These are phyloP conservation scores for Fusarium verrucosum DNA, from an alignment of 2,329 filamentous ascomycete species.

Conservation along the genomic window DNA sequence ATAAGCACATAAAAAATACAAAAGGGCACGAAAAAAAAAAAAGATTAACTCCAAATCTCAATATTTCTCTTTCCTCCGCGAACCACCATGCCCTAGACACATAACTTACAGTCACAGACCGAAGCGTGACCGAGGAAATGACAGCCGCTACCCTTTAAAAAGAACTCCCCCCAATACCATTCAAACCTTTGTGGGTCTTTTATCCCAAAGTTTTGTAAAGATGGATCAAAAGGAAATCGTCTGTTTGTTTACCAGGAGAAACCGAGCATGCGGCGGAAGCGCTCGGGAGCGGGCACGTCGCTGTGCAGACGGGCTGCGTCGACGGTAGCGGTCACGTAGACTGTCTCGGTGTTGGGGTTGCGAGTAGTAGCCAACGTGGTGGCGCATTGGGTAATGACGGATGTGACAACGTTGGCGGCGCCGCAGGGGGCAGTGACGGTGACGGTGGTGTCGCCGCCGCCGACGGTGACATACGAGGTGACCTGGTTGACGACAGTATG, in stretches of 20 bases:
- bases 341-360: conserved; percentile 36
- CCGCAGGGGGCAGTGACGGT: conserved; percentile 19
- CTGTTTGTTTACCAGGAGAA: conserved; percentile 22
- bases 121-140: neutral
- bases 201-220: conserved; percentile 1
- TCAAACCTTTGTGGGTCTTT: neutral
- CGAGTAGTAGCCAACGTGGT: conserved; percentile 39
- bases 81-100: neutral
- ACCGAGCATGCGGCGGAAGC: conserved; percentile 37
- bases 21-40: conserved; percentile 29
- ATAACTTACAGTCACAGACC: conserved; percentile 22
- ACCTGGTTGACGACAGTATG: conserved; percentile 31
- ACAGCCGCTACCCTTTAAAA: conserved; percentile 2
- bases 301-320: conserved; percentile 21
- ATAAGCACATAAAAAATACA: conserved; percentile 39
- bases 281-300: conserved; percentile 16
- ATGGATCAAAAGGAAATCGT: conserved; percentile 11
- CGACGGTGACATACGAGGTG: conserved; percentile 26
- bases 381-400: conserved; percentile 27
- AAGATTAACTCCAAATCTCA: conserved; percentile 28
- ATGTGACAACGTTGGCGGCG: conserved; percentile 28
- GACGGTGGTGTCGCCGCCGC: conserved; percentile 13
- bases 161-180: conserved; percentile 4
- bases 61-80: conserved; percentile 17
- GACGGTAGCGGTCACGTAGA: conserved; percentile 40